Percentiles rank a stretch among this genome's conserved stretches.
Conservation (phyloP, 179 eudicot genomes). For the Silene vulgaris region DNA sequence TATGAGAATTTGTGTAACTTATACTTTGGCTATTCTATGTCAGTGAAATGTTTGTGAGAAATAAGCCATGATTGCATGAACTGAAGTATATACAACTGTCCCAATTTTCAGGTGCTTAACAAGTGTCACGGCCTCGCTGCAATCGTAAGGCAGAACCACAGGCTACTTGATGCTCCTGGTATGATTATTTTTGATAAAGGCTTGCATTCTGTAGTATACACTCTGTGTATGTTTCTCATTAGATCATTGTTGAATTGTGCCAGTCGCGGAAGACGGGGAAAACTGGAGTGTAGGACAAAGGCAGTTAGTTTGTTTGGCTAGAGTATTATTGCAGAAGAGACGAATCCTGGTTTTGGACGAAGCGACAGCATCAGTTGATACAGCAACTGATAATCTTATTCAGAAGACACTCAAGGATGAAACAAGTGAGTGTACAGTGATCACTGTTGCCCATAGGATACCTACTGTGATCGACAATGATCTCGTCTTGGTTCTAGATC, state of each 20-base stretch:
- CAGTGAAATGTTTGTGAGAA: background rate
- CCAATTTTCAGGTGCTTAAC: slow-evolving; percentile 46
- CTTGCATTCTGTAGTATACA: background rate
- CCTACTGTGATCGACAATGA: slow-evolving; percentile 86
- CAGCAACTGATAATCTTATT: slow-evolving; percentile 74
- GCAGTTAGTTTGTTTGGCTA: slow-evolving; percentile 78
- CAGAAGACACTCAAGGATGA: slow-evolving; percentile 69
- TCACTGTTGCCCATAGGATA: slow-evolving; percentile 86
- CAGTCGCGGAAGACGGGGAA: slow-evolving; percentile 92
- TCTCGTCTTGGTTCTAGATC: slow-evolving; percentile 79
- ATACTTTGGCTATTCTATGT: too few species aligned
- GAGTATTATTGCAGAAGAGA: slow-evolving; percentile 65
- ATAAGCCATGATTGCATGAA: background rate
- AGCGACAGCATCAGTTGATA: slow-evolving; percentile 91
- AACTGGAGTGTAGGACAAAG: slow-evolving; percentile 94
- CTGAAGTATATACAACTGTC: background rate
- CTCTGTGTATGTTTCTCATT: background rate
- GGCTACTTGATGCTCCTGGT: slow-evolving; percentile 87
- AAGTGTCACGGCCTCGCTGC: slow-evolving; percentile 65
- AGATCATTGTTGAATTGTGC: slow-evolving; percentile 15
- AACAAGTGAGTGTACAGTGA: slow-evolving; percentile 66
- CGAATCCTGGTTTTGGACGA: slow-evolving; percentile 78
- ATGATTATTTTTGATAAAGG: slow-evolving; percentile 6
- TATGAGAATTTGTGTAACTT: too few species aligned
- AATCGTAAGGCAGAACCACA: slow-evolving; percentile 52